Base-by-base conservation (phyloP, 1,284 basidiomycete species). In the Melanopsichium pennsylvanicum region DNA sequence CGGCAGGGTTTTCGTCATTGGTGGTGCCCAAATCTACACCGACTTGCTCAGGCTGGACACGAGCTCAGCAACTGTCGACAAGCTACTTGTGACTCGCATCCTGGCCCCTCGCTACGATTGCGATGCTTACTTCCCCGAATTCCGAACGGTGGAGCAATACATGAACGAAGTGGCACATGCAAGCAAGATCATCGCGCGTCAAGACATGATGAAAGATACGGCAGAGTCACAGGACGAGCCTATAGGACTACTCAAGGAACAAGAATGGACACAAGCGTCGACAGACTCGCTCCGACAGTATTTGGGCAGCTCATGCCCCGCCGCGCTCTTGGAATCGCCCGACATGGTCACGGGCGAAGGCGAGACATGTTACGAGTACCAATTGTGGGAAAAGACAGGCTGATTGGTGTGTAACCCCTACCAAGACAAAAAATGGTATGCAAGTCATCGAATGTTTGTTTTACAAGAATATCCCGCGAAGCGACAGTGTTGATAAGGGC, bases 61-160 rank as follows among this genome's bases (percentile, higher is more conserved):
- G 26, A 25, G 19, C 15, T 19, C 27, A 18, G 46, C 37, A 10
- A 26, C 18, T 15, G 61, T 77, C 22, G 72, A 78, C 50, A 51
- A 57, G 25, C 69, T 78, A 10, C 86, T 98, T 46, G 85, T 98
- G 52, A 98, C 96, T 2, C 88, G 93, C 3, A 86, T 98, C 58
- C 73, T 89, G 26, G 84, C 85, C 13, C 91, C 91, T 1, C 84
- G 85, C 9, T 93, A 91, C 76, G 86, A 88, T 32, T 97, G 93
- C 82, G 94, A 97, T 80, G 88, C 89, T 13, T 91, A 90, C 83
- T 87, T 98, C 80, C 87, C 90, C 2, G 88, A 93, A 68, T 90
- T 93, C 76, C 75, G 86, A 12, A 64, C 62, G 11, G 18, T 21
- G 9, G 39, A 31, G 21, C 76, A 78, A 32, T 45, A 62, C 25